These are phyloP conservation scores for Colletotrichum shisoi DNA, from an alignment of 2,329 filamentous ascomycete species.

Conservation along the genomic window DNA sequence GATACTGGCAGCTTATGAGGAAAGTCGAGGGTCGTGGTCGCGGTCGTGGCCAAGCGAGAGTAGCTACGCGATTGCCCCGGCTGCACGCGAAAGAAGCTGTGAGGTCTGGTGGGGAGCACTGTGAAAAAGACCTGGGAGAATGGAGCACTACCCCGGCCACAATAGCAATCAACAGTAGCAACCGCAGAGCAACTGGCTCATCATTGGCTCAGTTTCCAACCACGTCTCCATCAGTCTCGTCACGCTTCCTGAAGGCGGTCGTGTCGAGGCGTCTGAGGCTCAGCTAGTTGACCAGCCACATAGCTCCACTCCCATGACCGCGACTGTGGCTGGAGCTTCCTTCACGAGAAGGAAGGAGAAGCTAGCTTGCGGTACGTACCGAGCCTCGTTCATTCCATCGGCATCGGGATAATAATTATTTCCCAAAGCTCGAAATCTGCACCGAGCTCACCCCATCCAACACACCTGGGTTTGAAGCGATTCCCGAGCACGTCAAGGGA, in stretches of 20 bases:
- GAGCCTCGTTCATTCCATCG: constrained; percentile 2
- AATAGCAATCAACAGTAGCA: constrained; percentile 60
- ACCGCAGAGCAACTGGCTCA: constrained; percentile 63
- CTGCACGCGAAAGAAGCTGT: constrained; percentile 32
- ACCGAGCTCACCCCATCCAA: constrained; percentile 7
- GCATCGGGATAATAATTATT: constrained; percentile 35
- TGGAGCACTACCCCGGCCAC: constrained; percentile 22
- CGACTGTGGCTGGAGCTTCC: constrained; percentile 23
- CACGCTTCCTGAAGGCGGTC: constrained; percentile 20
- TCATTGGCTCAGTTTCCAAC: constrained; percentile 52
- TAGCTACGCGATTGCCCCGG: constrained; percentile 37
- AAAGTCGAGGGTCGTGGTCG: constrained; percentile 11
- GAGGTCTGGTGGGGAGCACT: constrained; percentile 11
- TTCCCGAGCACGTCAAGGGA: constrained; percentile 11
- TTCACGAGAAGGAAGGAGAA: not conserved
- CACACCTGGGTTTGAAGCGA: constrained; percentile 9
- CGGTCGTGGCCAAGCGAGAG: constrained; percentile 20
- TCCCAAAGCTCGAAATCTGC: constrained; percentile 36
- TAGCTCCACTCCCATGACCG: not conserved
- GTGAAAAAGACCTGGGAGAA: constrained; percentile 25
- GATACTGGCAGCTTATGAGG: constrained; percentile 29
- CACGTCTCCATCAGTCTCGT: constrained; percentile 11
- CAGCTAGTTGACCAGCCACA: not conserved
- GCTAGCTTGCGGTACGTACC: constrained; percentile 7
- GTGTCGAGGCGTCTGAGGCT: constrained; percentile 28